Percentiles rank a stretch among this genome's conserved stretches.
Evolutionary conservation across 768 basidiomycete species (phyloP).

Genomic region (Boletus eberwhitei): DNA sequence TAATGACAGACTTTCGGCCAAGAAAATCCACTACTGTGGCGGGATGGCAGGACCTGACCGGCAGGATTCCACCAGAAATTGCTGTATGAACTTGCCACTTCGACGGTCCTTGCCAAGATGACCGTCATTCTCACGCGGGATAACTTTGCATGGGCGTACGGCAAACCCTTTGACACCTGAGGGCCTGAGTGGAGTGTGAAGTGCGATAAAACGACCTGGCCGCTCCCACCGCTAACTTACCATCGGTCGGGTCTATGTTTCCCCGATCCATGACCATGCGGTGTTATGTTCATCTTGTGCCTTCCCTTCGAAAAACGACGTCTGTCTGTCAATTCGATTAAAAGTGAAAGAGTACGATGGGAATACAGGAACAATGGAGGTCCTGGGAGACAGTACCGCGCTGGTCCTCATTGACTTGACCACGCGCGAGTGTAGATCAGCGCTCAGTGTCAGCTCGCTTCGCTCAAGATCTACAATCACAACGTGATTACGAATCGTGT

Average conservation of each 20-base stretch:
- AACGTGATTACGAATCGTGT: slow-evolving; percentile 1
- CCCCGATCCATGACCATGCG: not conserved
- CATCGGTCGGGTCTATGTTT: not conserved
- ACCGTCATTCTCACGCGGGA: not conserved
- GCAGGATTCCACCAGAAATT: not conserved
- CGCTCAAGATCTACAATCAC: slow-evolving; percentile 1
- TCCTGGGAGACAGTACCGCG: no score
- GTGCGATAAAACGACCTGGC: not conserved
- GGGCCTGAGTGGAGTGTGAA: no score
- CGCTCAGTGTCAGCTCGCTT: slow-evolving; percentile 1
- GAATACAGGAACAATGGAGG: not conserved
- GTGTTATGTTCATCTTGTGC: no score
- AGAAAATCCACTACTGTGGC: not conserved
- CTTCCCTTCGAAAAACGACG: not conserved
- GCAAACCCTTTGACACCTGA: not conserved
- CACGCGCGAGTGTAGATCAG: slow-evolving; percentile 13
- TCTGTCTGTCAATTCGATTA: not conserved
- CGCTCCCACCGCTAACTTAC: not conserved
- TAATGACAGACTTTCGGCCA: not conserved
- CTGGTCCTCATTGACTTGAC: not conserved
- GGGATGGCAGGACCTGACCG: not conserved
- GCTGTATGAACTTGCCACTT: not conserved
- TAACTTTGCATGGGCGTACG: not conserved
- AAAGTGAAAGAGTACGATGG: not conserved
- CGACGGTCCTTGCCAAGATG: not conserved